phyloP scores from a whole-genome alignment of 441 rosid genomes.

The Bruguiera hainesii region DNA sequence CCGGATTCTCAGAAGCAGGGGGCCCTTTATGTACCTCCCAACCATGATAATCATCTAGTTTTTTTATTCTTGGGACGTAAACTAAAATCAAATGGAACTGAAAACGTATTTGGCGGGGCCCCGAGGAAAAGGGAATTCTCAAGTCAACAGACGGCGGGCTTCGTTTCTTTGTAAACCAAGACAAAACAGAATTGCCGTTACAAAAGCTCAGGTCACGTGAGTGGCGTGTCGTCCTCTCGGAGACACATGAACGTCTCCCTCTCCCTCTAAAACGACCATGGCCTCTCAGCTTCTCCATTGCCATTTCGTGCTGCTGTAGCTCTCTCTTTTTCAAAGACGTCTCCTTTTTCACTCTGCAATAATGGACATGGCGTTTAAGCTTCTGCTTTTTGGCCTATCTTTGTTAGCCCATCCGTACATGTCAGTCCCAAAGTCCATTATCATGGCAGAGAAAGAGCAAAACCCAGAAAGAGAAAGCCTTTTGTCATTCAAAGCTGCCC shows the following conservation, averaged over 20 bases:
- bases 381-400: constrained; percentile 12
- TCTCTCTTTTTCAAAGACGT: neutral
- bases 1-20: constrained; percentile 28
- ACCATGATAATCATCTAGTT: no score
- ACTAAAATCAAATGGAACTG: neutral
- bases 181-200: constrained; percentile 13
- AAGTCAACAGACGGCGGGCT: no score
- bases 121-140: neutral
- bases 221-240: constrained; percentile 22
- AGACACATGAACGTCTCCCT: constrained; percentile 9
- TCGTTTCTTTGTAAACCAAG: neutral
- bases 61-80: no score
- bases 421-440: constrained; percentile 4
- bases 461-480: constrained; percentile 40
- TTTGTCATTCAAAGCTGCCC: constrained; percentile 45
- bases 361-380: constrained; percentile 29
- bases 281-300: constrained; percentile 10
- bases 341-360: neutral
- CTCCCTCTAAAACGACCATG: constrained; percentile 1
- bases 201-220: constrained; percentile 31
- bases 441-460: constrained; percentile 11
- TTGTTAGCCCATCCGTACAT: constrained; percentile 15
- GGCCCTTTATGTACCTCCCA: neutral
- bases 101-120: neutral
- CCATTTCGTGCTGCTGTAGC: neutral